Evolutionary conservation across 1,139 yeast genomes (phyloP).

Genomic region (Diutina sp.): DNA sequence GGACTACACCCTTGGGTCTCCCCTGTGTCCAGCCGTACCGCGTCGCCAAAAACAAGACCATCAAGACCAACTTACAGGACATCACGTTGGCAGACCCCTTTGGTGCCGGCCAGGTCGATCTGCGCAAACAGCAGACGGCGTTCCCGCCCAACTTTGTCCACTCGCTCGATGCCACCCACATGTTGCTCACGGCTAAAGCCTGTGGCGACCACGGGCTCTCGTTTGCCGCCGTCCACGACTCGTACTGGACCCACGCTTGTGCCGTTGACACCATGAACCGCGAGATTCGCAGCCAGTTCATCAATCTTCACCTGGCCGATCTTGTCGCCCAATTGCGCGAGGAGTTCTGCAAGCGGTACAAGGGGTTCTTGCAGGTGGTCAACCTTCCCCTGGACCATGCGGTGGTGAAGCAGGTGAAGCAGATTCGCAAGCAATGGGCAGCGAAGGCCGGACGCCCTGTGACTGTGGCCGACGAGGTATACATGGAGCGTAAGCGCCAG

Average conservation of each 20-base stretch:
- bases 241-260: constrained; percentile 96
- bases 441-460: constrained; percentile 42
- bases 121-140: constrained; percentile 82
- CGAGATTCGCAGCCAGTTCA: constrained; percentile 69
- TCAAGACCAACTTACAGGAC: constrained; percentile 72
- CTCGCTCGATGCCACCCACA: constrained; percentile 93
- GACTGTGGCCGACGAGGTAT: constrained; percentile 62
- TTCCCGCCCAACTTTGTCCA: constrained; percentile 96
- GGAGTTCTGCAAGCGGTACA: constrained; percentile 76
- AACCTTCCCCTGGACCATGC: constrained; percentile 40
- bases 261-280: constrained; percentile 66
- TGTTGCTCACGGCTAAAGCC: constrained; percentile 78
- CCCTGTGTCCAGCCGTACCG: constrained; percentile 97
- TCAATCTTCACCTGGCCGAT: constrained; percentile 62
- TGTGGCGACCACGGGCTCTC: constrained; percentile 56
- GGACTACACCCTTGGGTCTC: constrained; percentile 94
- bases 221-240: constrained; percentile 97
- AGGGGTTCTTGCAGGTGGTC: constrained; percentile 51
- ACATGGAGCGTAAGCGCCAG: constrained; percentile 55
- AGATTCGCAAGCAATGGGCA: constrained; percentile 36
- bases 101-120: constrained; percentile 68
- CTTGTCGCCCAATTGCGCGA: constrained; percentile 55
- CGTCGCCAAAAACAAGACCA: constrained; percentile 45
- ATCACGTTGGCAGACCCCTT: constrained; percentile 77
- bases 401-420: constrained; percentile 38